Percentiles rank a stretch among this genome's conserved stretches.
Evolutionary conservation across 73 alveolate species (phyloP).

Genomic region (Uronychia binucleata): DNA sequence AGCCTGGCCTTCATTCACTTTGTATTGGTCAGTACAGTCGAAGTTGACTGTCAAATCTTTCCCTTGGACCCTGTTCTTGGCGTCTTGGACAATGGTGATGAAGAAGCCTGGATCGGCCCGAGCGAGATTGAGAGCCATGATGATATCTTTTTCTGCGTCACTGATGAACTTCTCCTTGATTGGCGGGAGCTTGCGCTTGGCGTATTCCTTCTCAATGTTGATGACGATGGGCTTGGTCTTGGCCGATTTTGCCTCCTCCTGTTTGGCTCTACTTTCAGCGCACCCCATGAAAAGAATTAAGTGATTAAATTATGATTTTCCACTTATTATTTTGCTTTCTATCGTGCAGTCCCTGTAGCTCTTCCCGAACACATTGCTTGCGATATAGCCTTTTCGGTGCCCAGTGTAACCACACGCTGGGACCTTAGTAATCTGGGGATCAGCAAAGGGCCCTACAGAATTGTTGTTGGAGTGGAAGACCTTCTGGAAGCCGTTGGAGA

Average conservation of each 20-base stretch:
- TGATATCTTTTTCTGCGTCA: neutral
- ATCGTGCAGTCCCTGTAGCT: slow-evolving; percentile 45
- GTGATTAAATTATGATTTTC: no score
- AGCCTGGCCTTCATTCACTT: neutral
- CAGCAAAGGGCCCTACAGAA: neutral
- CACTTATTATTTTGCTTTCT: slow-evolving; percentile 18
- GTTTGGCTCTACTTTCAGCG: neutral
- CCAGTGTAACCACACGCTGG: slow-evolving; percentile 56
- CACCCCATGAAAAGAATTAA: no score
- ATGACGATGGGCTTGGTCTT: neutral
- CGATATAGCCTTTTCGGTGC: slow-evolving; percentile 47
- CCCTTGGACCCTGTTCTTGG: neutral
- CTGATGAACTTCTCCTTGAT: neutral
- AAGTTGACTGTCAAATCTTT: neutral
- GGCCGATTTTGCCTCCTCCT: neutral
- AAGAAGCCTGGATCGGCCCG: neutral
- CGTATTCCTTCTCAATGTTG: neutral
- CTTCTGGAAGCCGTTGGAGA: slow-evolving; percentile 25
- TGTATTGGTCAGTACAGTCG: neutral
- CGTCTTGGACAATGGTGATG: neutral
- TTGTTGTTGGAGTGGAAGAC: neutral
- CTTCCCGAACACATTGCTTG: slow-evolving; percentile 45
- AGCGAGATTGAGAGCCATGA: neutral
- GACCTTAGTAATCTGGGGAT: slow-evolving; percentile 2
- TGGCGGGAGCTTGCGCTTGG: neutral